Evolutionary conservation across 2,329 filamentous ascomycete species (phyloP).

Genomic region (Cladosporium sp.): DNA sequence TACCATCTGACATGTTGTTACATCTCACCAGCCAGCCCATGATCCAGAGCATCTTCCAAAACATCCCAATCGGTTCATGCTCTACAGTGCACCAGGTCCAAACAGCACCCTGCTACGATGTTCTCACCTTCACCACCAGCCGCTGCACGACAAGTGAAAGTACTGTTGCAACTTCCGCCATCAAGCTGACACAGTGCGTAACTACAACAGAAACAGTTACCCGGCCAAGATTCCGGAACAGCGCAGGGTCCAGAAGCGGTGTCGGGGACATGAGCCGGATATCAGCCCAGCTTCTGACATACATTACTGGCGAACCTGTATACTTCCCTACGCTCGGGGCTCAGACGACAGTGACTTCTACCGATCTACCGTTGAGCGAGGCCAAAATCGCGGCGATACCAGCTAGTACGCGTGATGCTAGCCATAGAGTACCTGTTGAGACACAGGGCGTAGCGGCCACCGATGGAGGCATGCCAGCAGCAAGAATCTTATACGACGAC

Average conservation of each 20-base stretch:
- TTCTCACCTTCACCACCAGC: neutral
- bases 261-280: neutral
- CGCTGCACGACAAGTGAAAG: neutral
- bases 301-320: neutral
- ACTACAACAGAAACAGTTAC: neutral
- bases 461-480: neutral
- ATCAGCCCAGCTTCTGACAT: neutral
- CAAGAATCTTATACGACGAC: neutral
- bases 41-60: neutral
- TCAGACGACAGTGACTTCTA: neutral
- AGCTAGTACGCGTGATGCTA: too few species aligned
- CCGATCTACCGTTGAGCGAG: too few species aligned
- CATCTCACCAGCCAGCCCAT: neutral
- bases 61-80: neutral
- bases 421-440: too few species aligned
- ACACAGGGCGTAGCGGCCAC: too few species aligned
- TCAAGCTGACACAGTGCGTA: neutral
- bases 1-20: neutral
- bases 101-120: neutral
- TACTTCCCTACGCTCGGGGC: neutral
- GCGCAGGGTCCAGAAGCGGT: neutral
- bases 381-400: too few species aligned
- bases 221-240: neutral
- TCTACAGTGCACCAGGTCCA: neutral
- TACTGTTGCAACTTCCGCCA: neutral